phyloP scores from a whole-genome alignment of 371 early-diverging fungal species.

The Zopfochytrium polystomum region DNA sequence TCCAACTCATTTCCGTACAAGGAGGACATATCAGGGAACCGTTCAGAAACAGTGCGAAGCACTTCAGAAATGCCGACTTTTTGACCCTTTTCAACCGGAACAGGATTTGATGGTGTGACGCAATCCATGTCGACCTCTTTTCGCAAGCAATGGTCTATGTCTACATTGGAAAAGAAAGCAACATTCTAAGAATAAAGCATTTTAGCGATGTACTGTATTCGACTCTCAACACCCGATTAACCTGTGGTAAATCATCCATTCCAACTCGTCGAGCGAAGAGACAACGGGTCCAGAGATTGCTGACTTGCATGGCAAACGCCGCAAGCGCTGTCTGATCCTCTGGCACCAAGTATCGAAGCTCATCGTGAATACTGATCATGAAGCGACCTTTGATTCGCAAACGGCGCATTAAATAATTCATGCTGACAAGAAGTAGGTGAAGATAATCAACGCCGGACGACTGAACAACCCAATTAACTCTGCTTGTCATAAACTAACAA shows the following conservation, averaged over 20 bases:
- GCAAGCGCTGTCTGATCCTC: conserved; percentile 75
- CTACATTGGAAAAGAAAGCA: conserved; percentile 94
- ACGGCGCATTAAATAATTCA: conserved; percentile 77
- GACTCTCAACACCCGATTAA: no score
- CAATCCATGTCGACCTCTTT: conserved; percentile 74
- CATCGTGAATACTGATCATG: conserved; percentile 94
- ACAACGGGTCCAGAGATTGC: conserved; percentile 91
- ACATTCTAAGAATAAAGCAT: conserved; percentile 64
- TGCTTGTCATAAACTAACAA: conserved; percentile 71
- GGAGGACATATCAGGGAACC: background rate
- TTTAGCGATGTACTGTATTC: no score
- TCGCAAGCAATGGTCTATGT: conserved; percentile 88
- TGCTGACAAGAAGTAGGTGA: conserved; percentile 87
- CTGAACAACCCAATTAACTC: conserved; percentile 97
- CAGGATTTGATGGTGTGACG: conserved; percentile 43
- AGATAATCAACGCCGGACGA: conserved; percentile 98
- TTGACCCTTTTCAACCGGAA: conserved; percentile 26
- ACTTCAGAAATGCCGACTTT: conserved; percentile 10
- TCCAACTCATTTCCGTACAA: conserved; percentile 21
- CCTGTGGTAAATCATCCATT: conserved; percentile 83
- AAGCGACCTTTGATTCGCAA: conserved; percentile 81
- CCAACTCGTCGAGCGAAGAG: conserved; percentile 83
- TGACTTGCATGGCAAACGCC: conserved; percentile 84
- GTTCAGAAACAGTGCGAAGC: background rate
- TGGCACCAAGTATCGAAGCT: conserved; percentile 83